Percentiles rank a stretch among this genome's conserved stretches.
Conservation (phyloP, 1,284 basidiomycete species). For the Irpex sp. region DNA sequence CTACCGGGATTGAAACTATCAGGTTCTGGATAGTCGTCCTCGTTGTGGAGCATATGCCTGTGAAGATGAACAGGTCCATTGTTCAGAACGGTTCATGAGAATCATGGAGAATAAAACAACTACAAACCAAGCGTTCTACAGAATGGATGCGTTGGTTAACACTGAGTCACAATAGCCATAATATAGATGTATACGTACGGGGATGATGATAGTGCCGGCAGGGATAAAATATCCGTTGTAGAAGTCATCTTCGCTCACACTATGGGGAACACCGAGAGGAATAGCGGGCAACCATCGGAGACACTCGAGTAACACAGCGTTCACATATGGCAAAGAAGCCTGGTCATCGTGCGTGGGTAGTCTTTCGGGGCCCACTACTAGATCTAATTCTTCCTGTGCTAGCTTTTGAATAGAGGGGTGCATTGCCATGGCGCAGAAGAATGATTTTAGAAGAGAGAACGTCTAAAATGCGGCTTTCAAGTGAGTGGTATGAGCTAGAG, state of each 20-base stretch:
- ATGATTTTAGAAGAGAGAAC: conserved; percentile 21
- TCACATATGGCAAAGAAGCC: conserved; percentile 6
- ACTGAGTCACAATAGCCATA: neutral
- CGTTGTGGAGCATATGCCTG: conserved; percentile 16
- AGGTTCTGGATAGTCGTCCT: conserved; percentile 17
- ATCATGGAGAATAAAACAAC: neutral
- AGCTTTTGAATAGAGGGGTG: conserved; percentile 33
- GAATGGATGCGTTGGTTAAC: neutral
- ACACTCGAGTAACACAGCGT: conserved; percentile 38
- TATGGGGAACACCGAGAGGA: neutral
- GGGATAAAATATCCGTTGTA: neutral
- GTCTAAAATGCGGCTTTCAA: conserved; percentile 13
- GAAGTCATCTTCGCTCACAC: neutral
- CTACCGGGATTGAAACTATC: conserved; percentile 21
- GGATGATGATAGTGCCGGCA: neutral
- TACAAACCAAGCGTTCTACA: neutral
- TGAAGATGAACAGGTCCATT: neutral
- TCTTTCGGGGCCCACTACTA: conserved; percentile 31
- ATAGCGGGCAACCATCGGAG: conserved; percentile 23
- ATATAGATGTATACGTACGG: conserved; percentile 14
- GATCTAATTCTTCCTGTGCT: conserved; percentile 36
- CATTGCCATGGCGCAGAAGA: conserved; percentile 34
- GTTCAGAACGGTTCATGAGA: neutral
- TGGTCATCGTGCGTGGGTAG: conserved; percentile 37
- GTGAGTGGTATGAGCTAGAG: neutral